A percentile compares a stretch with the other conserved stretches of the same genome.
Conservation (phyloP, 192 early-diverging fungal genomes). For the Backusella tarrabulga region DNA sequence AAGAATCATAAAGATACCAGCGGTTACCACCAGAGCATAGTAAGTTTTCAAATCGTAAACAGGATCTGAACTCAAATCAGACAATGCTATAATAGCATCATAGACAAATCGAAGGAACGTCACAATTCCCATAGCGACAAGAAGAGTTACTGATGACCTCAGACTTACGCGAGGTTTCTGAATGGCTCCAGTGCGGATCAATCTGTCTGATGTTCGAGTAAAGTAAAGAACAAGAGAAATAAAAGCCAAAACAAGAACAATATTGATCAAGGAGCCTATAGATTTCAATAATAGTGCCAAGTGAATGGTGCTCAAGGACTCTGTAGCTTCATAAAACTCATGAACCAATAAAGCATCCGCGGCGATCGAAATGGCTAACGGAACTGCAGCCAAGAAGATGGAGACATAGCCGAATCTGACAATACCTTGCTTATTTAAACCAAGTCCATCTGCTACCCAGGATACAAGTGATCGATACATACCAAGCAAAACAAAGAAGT, state of each 20-base stretch:
- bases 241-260: background rate
- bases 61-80: background rate
- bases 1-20: conserved; percentile 4
- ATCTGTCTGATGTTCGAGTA: background rate
- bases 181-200: background rate
- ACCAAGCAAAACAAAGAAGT: conserved; percentile 1
- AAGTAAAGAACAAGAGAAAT: background rate
- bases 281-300: background rate
- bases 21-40: background rate
- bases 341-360: background rate
- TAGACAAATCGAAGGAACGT: background rate
- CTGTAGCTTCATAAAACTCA: background rate
- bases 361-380: background rate
- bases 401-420: background rate
- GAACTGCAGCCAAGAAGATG: background rate
- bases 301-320: background rate
- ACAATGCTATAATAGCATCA: background rate
- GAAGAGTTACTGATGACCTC: background rate
- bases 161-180: background rate
- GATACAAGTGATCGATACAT: background rate
- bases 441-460: conserved; percentile 1
- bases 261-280: background rate
- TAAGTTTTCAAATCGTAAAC: background rate
- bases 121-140: background rate
- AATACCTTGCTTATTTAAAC: background rate